Conservation (phyloP, 1,139 yeast genomes). For the Taiozyma sp. region DNA sequence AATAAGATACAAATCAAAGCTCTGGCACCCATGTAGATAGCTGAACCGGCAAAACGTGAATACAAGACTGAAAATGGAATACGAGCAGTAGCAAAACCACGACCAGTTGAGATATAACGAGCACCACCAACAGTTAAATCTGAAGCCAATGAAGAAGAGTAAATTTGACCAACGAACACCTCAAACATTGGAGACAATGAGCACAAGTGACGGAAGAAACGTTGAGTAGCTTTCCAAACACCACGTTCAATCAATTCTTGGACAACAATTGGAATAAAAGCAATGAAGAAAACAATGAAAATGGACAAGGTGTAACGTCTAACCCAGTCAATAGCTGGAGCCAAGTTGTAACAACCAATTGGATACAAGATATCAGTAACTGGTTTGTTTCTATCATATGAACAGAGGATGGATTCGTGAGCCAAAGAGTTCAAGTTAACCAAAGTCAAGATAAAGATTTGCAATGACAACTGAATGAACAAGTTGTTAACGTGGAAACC, state of each 20-base stretch:
- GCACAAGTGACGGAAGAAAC: slow-evolving; percentile 83
- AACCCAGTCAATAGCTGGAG: slow-evolving; percentile 93
- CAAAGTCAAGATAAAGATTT: slow-evolving; percentile 84
- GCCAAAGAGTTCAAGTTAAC: slow-evolving; percentile 90
- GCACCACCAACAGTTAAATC: slow-evolving; percentile 99
- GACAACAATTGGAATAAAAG: slow-evolving; percentile 92
- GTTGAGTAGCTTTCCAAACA: slow-evolving; percentile 88
- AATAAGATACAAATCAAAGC: slow-evolving; percentile 82
- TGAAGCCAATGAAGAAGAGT: slow-evolving; percentile 83
- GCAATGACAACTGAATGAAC: slow-evolving; percentile 92
- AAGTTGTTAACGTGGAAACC: slow-evolving; percentile 98
- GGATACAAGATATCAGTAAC: slow-evolving; percentile 82
- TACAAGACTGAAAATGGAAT: slow-evolving; percentile 94
- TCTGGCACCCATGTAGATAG: slow-evolving; percentile 95
- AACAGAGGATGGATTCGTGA: slow-evolving; percentile 83
- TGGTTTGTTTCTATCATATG: slow-evolving; percentile 79
- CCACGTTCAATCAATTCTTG: slow-evolving; percentile 99
- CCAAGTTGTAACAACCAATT: slow-evolving; percentile 87
- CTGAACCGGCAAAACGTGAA: slow-evolving; percentile 95
- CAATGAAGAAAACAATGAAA: slow-evolving; percentile 97
- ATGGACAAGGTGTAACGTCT: slow-evolving; percentile 96
- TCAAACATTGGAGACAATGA: slow-evolving; percentile 96
- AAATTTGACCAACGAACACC: slow-evolving; percentile 97
- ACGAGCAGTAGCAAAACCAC: slow-evolving; percentile 99
- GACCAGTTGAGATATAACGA: slow-evolving; percentile 97